Base-by-base conservation (phyloP, 805 yeast genomes). In the Metschnikowia anglica region DNA sequence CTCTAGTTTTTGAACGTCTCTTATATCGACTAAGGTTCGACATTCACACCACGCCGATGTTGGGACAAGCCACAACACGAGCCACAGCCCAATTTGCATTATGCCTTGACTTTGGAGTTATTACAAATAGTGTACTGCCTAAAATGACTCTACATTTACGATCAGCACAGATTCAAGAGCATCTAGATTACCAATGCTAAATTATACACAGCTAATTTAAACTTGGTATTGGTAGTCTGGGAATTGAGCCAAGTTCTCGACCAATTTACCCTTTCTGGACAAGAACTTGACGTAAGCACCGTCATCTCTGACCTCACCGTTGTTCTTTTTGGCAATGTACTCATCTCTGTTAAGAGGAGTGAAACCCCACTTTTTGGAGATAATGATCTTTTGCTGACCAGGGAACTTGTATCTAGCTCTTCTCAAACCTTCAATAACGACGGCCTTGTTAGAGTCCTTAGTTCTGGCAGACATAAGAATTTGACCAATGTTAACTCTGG, bases 391-490 rank as follows among this genome's bases (percentile, higher is more conserved):
- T 80, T 93, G 99, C 82, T 93, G 99, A 81, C 99, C 99, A 76
- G 99, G 99, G 98, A 93, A 93, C 91, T 93, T 93, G 88, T 93
- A 93, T 83, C 98, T 91, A 60, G 97, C 95, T 85, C 99, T 91
- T 83, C 99, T 91, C 76, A 93, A 87, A 81, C 91, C 99, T 83
- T 93, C 99, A 66, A 93, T 80, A 61, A 88, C 97, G 72, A 88
- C 95, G 50, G 79, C 97, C 83, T 91, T 89, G 96, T 89, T 90
- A 68, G 83, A 76, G 78, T 93, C 99, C 83, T 85, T 91, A 77
- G 97, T 87, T 83, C 99, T 91, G 74, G 88, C 88, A 60, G 98
- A 91, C 80, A 93, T 83, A 73, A 93, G 83, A 73, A 93, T 84
- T 81, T 93, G 99, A 71, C 99, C 99, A 76, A 93, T 93, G 79